A percentile compares a stretch with the other conserved stretches of the same genome.
Conservation (phyloP, 2,329 filamentous ascomycete genomes). For the Trichophyton simii region DNA sequence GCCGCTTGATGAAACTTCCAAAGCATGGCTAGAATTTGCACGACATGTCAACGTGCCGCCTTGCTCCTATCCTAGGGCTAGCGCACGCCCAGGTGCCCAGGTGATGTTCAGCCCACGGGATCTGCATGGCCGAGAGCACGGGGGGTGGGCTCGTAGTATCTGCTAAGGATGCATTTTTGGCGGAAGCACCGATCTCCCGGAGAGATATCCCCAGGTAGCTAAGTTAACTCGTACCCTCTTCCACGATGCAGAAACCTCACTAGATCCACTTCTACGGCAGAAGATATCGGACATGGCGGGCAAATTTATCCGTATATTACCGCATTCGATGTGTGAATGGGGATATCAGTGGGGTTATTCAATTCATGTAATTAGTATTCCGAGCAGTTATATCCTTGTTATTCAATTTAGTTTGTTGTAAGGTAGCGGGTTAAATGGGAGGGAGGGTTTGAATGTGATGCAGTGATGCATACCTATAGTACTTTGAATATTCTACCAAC, state of each 20-base stretch:
- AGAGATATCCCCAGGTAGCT: not conserved
- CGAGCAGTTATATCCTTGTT: too few relatives aligned
- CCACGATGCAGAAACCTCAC: not conserved
- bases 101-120: not conserved
- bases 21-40: not conserved
- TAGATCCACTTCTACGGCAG: not conserved
- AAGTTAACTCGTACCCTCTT: too few relatives aligned
- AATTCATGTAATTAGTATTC: not conserved
- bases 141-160: too few relatives aligned
- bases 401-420: too few relatives aligned
- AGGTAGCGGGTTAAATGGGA: too few relatives aligned
- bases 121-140: not conserved
- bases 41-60: too few relatives aligned
- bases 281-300: not conserved
- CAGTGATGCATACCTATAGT: too few relatives aligned
- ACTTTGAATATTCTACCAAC: too few relatives aligned
- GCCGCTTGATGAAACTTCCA: not conserved
- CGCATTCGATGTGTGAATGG: not conserved
- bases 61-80: too few relatives aligned
- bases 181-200: not conserved
- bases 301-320: not conserved
- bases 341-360: not conserved
- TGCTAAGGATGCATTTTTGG: not conserved
- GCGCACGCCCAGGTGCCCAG: not conserved
- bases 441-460: too few relatives aligned